These are phyloP conservation scores for Wallacemonas sp. DNA, from an alignment of 208 protist species.

Conservation along the genomic window DNA sequence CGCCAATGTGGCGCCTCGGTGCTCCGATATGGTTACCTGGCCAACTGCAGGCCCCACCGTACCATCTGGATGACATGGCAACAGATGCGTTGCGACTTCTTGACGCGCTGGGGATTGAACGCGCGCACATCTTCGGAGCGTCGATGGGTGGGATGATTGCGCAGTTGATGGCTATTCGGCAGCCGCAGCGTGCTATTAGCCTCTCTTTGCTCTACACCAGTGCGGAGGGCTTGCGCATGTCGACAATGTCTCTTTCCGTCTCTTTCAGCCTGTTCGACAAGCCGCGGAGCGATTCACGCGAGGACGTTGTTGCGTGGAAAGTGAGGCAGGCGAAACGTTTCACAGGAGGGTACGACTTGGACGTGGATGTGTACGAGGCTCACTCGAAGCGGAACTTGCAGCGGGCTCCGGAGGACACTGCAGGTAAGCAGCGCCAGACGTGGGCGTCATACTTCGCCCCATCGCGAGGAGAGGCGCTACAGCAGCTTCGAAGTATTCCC, in stretches of 20 bases:
- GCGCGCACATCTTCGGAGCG: conserved; percentile 14
- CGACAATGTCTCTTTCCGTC: conserved; percentile 2
- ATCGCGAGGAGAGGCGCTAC: background rate
- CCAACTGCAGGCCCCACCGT: background rate
- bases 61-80: conserved; percentile 15
- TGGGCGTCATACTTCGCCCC: background rate
- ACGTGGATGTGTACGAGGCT: background rate
- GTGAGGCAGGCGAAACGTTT: conserved; percentile 5
- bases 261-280: conserved; percentile 7
- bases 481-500: background rate
- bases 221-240: background rate
- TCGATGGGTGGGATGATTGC: conserved; percentile 24
- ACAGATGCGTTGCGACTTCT: conserved; percentile 4
- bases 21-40: background rate
- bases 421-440: background rate
- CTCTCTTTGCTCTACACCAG: conserved; percentile 4
- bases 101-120: background rate
- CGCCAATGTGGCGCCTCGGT: background rate
- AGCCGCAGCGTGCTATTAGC: background rate
- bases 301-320: conserved; percentile 3
- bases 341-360: background rate
- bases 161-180: conserved; percentile 9
- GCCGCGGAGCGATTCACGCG: background rate
- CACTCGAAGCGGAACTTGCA: background rate
- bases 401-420: background rate